These are phyloP conservation scores for Claviceps arundinis DNA, from an alignment of 2,329 filamentous ascomycete genomes.

Conservation along the genomic window DNA sequence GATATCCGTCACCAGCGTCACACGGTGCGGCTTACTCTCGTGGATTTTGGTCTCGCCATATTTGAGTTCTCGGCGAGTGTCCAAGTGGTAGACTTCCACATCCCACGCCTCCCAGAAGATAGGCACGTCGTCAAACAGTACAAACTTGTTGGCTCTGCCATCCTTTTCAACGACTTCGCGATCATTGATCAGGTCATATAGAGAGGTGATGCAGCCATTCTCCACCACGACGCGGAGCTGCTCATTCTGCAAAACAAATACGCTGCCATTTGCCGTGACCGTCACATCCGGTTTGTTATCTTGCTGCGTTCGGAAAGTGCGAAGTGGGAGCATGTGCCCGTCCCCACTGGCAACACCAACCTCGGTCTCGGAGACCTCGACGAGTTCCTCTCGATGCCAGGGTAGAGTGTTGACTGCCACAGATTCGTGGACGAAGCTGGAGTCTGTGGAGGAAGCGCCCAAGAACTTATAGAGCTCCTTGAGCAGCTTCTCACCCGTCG, in stretches of 20 bases:
- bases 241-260: constrained; percentile 69
- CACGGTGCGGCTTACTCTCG: constrained; percentile 59
- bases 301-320: constrained; percentile 31
- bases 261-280: constrained; percentile 36
- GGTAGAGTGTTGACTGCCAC: constrained; percentile 74
- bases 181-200: constrained; percentile 60
- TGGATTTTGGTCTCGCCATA: constrained; percentile 56
- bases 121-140: constrained; percentile 94
- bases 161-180: constrained; percentile 66
- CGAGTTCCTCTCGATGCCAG: constrained; percentile 67
- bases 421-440: constrained; percentile 31
- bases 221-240: constrained; percentile 62
- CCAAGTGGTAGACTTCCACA: constrained; percentile 89
- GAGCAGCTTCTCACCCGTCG: constrained; percentile 59
- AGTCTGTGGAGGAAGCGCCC: constrained; percentile 38
- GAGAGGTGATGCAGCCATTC: constrained; percentile 66
- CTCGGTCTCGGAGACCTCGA: constrained; percentile 44
- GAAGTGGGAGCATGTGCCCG: constrained; percentile 38
- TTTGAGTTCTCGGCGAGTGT: constrained; percentile 66
- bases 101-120: constrained; percentile 98
- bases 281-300: constrained; percentile 34
- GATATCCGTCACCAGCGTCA: constrained; percentile 71
- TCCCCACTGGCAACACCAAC: constrained; percentile 43
- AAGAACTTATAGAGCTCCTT: constrained; percentile 56
- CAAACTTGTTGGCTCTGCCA: constrained; percentile 75